Evolutionary conservation across 129 eudicot genomes (phyloP), one percentile per base, ranked within the genome.

Genomic region (Pulicaria dysenterica): DNA sequence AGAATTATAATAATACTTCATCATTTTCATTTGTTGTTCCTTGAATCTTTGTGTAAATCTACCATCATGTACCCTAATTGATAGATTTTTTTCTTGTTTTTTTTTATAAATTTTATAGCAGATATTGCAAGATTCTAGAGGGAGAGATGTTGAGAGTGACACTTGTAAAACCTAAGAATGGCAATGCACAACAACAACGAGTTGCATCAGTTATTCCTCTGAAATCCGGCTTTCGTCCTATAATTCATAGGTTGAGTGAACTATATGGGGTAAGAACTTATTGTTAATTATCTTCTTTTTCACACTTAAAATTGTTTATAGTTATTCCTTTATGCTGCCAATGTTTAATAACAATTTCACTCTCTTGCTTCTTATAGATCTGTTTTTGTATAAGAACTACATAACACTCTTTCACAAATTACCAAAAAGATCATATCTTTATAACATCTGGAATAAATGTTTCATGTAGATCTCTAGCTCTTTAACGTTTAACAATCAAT

Each of bases 121-220:
- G 85, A 58, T 68, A 76, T 83, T 77, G 97, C 89, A 39, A 83
- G 91, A 74, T 84, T 76, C 81, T 90, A 64, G 96, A 88, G 79
- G 99, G 99, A 24, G 99, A 95, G 82, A 88, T 95, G 93, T 65
- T 91, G 74, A 82, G 82, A 61, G 83, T 90, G 78, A 84, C 88
- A 19, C 76, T 95, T 45, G 74, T 96, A 16, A 86, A 95, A 61
- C 90, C 99, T 7, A 95, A 85, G 82, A 90, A 91, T 60, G 96
- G 94, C 53, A 95, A 88, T 81, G 97, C 96, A n/a, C 94, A 88
- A 43, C 99, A 95, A 72, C 82, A 68, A 34, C 85, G 97, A 60
- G 96, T 90, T 69, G 94, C 75, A 57, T 90, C 94, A 16, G 85
- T 95, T 84, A 73, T 85, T 73, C 97, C 97, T 13, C 67, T 94